A percentile compares a stretch with the other conserved stretches of the same genome.
These are phyloP conservation scores for Arachis hypogaea DNA, from an alignment of 306 rosid species.

Conservation along the genomic window DNA sequence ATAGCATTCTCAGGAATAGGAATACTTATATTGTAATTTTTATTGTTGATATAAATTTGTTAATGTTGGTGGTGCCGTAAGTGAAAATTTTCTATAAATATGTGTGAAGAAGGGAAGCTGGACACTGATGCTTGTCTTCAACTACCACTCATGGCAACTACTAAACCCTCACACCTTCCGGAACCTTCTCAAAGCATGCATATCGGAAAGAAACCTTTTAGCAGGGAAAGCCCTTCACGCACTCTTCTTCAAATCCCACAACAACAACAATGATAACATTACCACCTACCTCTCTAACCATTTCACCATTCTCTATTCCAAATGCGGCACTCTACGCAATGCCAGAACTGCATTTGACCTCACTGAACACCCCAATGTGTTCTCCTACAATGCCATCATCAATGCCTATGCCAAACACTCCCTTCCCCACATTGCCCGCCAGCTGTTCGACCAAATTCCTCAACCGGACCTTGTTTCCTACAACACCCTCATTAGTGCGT, in stretches of 20 bases:
- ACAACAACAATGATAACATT: not conserved
- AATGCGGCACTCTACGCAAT: slow-evolving; percentile 45
- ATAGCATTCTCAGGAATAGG: too few relatives aligned
- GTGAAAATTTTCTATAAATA: too few relatives aligned
- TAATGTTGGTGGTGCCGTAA: too few relatives aligned
- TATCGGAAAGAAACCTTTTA: slow-evolving; percentile 40
- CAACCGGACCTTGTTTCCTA: slow-evolving; percentile 51
- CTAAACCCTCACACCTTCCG: slow-evolving; percentile 47
- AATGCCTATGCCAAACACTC: slow-evolving; percentile 46
- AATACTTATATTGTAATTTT: too few relatives aligned
- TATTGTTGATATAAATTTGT: too few relatives aligned
- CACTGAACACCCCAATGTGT: slow-evolving; percentile 45
- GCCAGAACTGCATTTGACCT: slow-evolving; percentile 38
- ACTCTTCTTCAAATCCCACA: slow-evolving; percentile 48
- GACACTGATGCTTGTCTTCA: not conserved
- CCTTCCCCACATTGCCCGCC: slow-evolving; percentile 40
- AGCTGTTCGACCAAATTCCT: slow-evolving; percentile 50
- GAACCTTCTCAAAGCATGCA: slow-evolving; percentile 50
- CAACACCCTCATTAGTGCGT: slow-evolving; percentile 58
- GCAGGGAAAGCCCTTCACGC: slow-evolving; percentile 56
- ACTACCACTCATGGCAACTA: slow-evolving; percentile 28
- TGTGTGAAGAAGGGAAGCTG: too few relatives aligned
- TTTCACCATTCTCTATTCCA: slow-evolving; percentile 49
- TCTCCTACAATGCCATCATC: slow-evolving; percentile 78
- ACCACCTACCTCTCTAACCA: slow-evolving; percentile 54